Conservation (phyloP, 345 rosid species). For the Rhodamnia rubescens region DNA sequence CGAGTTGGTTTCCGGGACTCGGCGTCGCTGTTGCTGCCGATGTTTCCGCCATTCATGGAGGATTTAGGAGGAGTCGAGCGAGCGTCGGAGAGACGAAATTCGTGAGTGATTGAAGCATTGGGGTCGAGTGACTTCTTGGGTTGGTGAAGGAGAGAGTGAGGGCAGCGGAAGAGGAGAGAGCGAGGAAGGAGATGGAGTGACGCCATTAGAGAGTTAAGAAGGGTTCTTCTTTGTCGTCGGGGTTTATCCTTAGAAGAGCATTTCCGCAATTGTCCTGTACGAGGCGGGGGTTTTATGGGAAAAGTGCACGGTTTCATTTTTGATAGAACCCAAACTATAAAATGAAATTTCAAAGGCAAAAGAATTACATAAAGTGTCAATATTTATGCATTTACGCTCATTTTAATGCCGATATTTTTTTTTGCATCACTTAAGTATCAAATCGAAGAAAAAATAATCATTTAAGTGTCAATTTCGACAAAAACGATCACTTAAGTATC, state of each 20-base stretch:
- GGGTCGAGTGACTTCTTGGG: background rate
- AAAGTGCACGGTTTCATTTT: rapidly evolving
- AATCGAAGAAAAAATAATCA: no score
- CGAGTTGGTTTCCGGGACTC: slow-evolving; percentile 53
- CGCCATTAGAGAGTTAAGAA: slow-evolving; percentile 28
- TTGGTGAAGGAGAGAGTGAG: background rate
- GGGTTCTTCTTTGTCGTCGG: slow-evolving; percentile 1
- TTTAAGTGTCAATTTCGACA: no score
- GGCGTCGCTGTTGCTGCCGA: slow-evolving; percentile 17
- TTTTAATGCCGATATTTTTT: no score
- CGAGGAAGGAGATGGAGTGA: slow-evolving; percentile 40
- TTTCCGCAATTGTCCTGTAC: background rate
- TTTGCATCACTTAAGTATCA: no score
- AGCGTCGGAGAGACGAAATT: slow-evolving; percentile 2
- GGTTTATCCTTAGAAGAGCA: slow-evolving; percentile 30
- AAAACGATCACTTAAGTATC: no score
- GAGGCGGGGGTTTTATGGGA: background rate
- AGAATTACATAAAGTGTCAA: no score
- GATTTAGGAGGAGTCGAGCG: slow-evolving; percentile 14
- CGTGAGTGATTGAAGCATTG: background rate
- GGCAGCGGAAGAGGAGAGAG: background rate
- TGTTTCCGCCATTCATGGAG: slow-evolving; percentile 13
- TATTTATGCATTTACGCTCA: no score
- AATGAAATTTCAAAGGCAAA: no score
- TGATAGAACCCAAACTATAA: background rate